Conservation (phyloP, 177 flowering plant species). For the Vitis hybrid region DNA sequence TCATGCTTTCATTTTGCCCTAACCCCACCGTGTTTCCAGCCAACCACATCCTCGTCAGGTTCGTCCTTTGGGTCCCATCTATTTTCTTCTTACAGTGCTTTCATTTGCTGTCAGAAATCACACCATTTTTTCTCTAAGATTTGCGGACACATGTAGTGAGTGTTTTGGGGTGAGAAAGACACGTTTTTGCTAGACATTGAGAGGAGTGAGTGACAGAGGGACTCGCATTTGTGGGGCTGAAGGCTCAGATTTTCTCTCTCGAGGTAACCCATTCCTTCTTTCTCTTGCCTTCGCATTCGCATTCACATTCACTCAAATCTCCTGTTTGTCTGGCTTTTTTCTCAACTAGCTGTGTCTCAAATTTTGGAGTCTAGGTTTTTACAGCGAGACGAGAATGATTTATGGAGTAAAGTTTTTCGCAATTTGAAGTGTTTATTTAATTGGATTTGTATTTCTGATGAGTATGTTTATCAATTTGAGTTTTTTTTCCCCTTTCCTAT, state of each 20-base stretch:
- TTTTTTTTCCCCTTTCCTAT: no score
- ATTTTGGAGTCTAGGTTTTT: no score
- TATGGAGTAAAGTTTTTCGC: no score
- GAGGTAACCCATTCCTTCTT: conserved; percentile 2
- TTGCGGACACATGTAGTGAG: conserved; percentile 4
- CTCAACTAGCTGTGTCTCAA: no score
- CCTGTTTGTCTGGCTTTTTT: no score
- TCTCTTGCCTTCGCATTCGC: conserved; percentile 1
- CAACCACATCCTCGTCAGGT: conserved; percentile 29
- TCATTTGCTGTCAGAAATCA: conserved; percentile 1
- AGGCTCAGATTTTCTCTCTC: not conserved
- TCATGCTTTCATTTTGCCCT: no score
- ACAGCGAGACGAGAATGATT: no score
- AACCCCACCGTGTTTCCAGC: conserved; percentile 3
- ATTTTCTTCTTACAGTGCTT: conserved; percentile 19
- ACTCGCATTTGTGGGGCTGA: not conserved
- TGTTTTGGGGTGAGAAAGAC: conserved; percentile 2
- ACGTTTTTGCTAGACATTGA: conserved; percentile 4
- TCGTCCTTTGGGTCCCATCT: conserved; percentile 31
- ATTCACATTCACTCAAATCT: not conserved
- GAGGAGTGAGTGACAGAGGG: not conserved
- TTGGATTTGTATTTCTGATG: no score
- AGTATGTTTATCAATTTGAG: no score
- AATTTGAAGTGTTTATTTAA: no score
- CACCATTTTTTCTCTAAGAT: conserved; percentile 11